Evolutionary conservation across 768 basidiomycete genomes (phyloP).

Genomic region (Pseudohyphozyma bogoriensis): DNA sequence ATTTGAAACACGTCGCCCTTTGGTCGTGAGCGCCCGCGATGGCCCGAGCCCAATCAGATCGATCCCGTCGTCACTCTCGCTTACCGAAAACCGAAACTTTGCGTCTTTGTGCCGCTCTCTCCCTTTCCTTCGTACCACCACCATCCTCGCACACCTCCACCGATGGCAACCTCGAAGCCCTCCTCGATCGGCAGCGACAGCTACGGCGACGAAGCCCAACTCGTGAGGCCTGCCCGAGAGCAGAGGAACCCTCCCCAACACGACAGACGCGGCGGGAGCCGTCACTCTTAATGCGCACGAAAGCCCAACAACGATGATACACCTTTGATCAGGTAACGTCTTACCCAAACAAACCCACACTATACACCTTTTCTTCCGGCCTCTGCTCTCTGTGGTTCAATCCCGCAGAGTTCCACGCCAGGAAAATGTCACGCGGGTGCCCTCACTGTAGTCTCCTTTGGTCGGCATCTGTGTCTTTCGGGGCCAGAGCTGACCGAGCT

Average conservation of each 20-base stretch:
- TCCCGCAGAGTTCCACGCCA: not conserved
- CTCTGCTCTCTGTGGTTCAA: not conserved
- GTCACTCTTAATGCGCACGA: not conserved
- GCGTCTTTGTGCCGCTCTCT: no score
- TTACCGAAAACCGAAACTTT: no score
- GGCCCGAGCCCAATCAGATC: no score
- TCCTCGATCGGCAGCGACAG: slow-evolving; percentile 2
- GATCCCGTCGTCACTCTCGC: no score
- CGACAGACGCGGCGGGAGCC: not conserved
- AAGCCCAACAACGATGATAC: not conserved
- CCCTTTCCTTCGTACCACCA: no score
- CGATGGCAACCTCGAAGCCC: slow-evolving; percentile 4
- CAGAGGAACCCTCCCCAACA: not conserved
- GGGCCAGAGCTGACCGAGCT: not conserved
- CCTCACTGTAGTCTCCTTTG: slow-evolving; percentile 5
- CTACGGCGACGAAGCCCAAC: slow-evolving; percentile 27
- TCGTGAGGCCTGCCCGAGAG: slow-evolving; percentile 9
- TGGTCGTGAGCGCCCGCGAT: no score
- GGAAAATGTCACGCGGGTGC: slow-evolving; percentile 11
- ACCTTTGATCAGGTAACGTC: not conserved
- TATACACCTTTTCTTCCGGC: not conserved
- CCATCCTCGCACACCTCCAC: no score
- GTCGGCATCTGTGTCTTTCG: not conserved
- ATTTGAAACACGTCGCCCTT: no score
- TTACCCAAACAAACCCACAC: not conserved